phyloP scores from a whole-genome alignment of 2,329 filamentous ascomycete species.

The Venturia oleaginea region DNA sequence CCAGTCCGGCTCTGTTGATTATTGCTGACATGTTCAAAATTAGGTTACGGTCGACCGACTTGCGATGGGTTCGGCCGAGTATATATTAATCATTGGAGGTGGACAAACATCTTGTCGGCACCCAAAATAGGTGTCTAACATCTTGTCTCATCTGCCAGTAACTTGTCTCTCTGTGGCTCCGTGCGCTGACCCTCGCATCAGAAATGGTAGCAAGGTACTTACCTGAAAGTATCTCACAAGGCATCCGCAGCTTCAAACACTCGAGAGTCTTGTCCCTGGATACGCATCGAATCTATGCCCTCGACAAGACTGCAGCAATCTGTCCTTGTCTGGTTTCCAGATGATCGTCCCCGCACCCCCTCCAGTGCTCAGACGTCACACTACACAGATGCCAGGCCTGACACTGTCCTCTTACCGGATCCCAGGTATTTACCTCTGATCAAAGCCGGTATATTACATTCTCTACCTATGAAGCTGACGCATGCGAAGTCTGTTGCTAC shows the following conservation, averaged over 20 bases:
- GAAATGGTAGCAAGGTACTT: neutral
- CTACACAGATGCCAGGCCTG: neutral
- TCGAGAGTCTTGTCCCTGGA: neutral
- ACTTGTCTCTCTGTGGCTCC: neutral
- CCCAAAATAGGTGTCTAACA: constrained; percentile 1
- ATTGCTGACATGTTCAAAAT: neutral
- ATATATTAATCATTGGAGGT: constrained; percentile 4
- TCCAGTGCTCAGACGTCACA: neutral
- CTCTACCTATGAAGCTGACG: neutral
- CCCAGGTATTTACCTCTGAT: neutral
- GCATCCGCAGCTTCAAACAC: neutral
- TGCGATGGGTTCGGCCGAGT: neutral
- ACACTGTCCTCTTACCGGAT: neutral
- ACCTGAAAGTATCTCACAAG: neutral
- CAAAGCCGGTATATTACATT: neutral
- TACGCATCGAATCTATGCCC: neutral
- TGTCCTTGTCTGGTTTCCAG: neutral
- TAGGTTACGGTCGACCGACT: neutral
- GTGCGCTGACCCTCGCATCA: neutral
- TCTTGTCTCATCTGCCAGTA: too few relatives aligned
- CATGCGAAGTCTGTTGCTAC: neutral
- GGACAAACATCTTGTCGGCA: neutral
- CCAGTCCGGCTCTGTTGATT: neutral
- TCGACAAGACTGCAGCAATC: neutral
- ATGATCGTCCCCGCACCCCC: neutral